Percentiles rank a stretch among this genome's conserved stretches.
These are phyloP conservation scores for Draba incana DNA, from an alignment of 345 rosid species.

Conservation along the genomic window DNA sequence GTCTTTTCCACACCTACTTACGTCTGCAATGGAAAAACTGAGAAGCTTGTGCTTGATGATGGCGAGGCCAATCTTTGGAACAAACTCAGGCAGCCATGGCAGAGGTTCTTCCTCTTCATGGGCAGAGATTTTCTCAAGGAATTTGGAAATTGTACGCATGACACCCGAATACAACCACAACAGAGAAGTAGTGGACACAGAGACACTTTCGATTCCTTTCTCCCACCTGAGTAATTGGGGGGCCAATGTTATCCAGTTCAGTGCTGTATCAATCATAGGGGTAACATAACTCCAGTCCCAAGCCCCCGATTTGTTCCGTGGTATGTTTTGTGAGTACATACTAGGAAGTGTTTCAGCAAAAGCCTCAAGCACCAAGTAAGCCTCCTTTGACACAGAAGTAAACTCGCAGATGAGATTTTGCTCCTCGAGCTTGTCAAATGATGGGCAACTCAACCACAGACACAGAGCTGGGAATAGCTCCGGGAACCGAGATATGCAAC, in stretches of 20 bases:
- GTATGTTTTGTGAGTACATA: slow-evolving; percentile 49
- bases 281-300: slow-evolving; percentile 87
- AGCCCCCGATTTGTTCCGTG: slow-evolving; percentile 39
- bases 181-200: slow-evolving; percentile 46
- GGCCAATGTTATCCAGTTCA: slow-evolving; percentile 66
- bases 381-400: slow-evolving; percentile 70
- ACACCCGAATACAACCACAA: slow-evolving; percentile 74
- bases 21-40: slow-evolving; percentile 44
- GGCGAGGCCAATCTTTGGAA: slow-evolving; percentile 81
- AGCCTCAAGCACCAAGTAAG: slow-evolving; percentile 74
- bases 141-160: slow-evolving; percentile 62
- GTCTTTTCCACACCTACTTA: slow-evolving; percentile 38
- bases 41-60: slow-evolving; percentile 63
- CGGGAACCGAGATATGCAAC: slow-evolving; percentile 64
- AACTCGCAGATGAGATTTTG: slow-evolving; percentile 61
- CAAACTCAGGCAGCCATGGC: slow-evolving; percentile 88
- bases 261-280: slow-evolving; percentile 75
- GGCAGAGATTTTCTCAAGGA: slow-evolving; percentile 63
- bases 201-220: slow-evolving; percentile 40
- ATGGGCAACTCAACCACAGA: slow-evolving; percentile 84
- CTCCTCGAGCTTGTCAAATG: slow-evolving; percentile 61
- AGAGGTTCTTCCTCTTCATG: slow-evolving; percentile 44
- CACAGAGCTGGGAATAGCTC: slow-evolving; percentile 78
- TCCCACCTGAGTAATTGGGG: slow-evolving; percentile 49
- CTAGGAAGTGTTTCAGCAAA: slow-evolving; percentile 74